Evolutionary conservation across 768 basidiomycete species (phyloP).

Genomic region (Lactarius deliciosus): DNA sequence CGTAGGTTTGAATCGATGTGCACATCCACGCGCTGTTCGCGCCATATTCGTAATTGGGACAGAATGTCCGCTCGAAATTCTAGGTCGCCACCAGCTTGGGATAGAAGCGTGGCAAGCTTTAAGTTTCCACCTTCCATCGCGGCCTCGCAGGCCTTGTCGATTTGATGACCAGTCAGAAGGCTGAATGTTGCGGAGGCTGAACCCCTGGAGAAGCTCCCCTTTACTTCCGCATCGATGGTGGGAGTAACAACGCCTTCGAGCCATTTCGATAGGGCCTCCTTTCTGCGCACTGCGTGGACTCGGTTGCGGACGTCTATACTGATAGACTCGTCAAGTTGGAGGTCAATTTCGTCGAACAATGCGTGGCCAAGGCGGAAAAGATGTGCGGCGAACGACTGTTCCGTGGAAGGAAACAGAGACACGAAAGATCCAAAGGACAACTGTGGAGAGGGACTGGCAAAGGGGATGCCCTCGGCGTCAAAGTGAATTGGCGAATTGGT

Average conservation of each 20-base stretch:
- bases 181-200: slow-evolving; percentile 63
- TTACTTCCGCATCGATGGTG: slow-evolving; percentile 70
- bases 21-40: slow-evolving; percentile 67
- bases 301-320: slow-evolving; percentile 64
- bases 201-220: slow-evolving; percentile 45
- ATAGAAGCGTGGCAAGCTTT: slow-evolving; percentile 84
- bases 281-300: slow-evolving; percentile 63
- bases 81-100: slow-evolving; percentile 80
- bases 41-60: slow-evolving; percentile 82
- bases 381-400: slow-evolving; percentile 70
- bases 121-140: slow-evolving; percentile 76
- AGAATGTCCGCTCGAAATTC: slow-evolving; percentile 70
- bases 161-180: slow-evolving; percentile 82
- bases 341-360: slow-evolving; percentile 82
- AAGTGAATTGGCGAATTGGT: slow-evolving; percentile 66
- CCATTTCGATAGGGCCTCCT: slow-evolving; percentile 82
- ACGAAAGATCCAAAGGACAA: slow-evolving; percentile 81
- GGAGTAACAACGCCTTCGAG: slow-evolving; percentile 70
- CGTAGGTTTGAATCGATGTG: slow-evolving; percentile 67
- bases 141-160: slow-evolving; percentile 74
- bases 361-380: slow-evolving; percentile 88
- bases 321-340: slow-evolving; percentile 53
- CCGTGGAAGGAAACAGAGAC: slow-evolving; percentile 65
- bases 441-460: slow-evolving; percentile 58
- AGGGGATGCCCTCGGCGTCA: slow-evolving; percentile 70